These are phyloP conservation scores for Vaccinium darrowii DNA, from an alignment of 148 eudicot genomes.

Conservation along the genomic window DNA sequence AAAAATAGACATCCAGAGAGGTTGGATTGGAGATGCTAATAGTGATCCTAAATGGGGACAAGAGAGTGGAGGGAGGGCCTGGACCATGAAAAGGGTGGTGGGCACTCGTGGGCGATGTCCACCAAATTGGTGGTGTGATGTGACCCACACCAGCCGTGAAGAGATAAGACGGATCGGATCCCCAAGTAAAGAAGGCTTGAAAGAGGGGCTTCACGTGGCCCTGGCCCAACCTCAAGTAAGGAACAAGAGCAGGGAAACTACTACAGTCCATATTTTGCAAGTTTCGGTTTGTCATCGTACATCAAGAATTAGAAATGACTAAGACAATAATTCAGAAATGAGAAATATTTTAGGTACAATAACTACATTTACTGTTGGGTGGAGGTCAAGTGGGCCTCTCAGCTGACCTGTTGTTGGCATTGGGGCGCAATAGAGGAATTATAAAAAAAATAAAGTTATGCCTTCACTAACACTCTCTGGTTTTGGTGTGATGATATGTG, in stretches of 20 bases:
- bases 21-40: no score
- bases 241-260: background rate
- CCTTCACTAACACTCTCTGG: no score
- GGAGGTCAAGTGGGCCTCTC: no score
- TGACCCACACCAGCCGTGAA: slow-evolving; percentile 10
- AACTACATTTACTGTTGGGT: no score
- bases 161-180: slow-evolving; percentile 4
- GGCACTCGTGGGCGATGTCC: background rate
- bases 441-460: no score
- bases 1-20: no score
- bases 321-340: background rate
- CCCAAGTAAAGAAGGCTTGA: background rate
- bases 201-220: background rate
- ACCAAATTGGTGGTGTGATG: background rate
- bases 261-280: background rate
- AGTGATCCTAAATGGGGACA: no score
- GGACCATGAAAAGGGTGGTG: background rate
- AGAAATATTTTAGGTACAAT: background rate
- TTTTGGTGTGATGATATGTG: no score
- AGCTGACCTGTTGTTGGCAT: no score
- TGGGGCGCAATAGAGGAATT: no score
- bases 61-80: no score
- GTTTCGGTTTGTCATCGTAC: background rate
- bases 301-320: background rate
- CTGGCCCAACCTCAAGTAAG: background rate